phyloP scores from a whole-genome alignment of 2,329 filamentous ascomycete species.

The Apiospora pterosperma region DNA sequence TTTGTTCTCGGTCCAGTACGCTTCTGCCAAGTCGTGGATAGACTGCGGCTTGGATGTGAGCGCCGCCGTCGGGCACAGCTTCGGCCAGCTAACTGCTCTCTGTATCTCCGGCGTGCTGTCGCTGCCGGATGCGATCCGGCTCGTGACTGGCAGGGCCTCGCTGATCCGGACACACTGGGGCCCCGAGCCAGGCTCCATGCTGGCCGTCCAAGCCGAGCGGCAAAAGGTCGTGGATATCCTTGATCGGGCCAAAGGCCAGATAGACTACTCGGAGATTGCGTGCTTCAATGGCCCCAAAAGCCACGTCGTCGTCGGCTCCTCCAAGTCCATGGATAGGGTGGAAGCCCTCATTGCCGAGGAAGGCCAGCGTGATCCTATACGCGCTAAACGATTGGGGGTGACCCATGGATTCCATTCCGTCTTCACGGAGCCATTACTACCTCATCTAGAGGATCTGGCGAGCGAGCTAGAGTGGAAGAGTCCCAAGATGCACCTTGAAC shows the following conservation, averaged over 20 bases:
- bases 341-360: not conserved
- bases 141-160: constrained; percentile 25
- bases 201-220: constrained; percentile 1
- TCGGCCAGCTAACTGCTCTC: constrained; percentile 37
- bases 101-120: constrained; percentile 29
- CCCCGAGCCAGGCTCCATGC: constrained; percentile 7
- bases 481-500: constrained; percentile 11
- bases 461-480: constrained; percentile 3
- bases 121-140: constrained; percentile 25
- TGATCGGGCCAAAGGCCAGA: not conserved
- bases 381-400: constrained; percentile 11
- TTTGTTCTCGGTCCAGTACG: constrained; percentile 36
- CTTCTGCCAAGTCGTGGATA: constrained; percentile 31
- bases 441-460: constrained; percentile 2
- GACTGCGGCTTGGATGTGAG: constrained; percentile 26
- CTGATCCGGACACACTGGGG: constrained; percentile 15
- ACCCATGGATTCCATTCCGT: constrained; percentile 15
- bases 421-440: constrained; percentile 10
- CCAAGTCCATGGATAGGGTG: constrained; percentile 8
- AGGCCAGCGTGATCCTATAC: not conserved
- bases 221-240: not conserved
- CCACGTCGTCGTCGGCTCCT: constrained; percentile 13
- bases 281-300: constrained; percentile 15
- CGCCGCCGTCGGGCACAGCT: constrained; percentile 35
- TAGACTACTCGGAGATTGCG: constrained; percentile 9